Conservation (phyloP, 371 early-diverging fungal species). For the Zychaea mexicana region DNA sequence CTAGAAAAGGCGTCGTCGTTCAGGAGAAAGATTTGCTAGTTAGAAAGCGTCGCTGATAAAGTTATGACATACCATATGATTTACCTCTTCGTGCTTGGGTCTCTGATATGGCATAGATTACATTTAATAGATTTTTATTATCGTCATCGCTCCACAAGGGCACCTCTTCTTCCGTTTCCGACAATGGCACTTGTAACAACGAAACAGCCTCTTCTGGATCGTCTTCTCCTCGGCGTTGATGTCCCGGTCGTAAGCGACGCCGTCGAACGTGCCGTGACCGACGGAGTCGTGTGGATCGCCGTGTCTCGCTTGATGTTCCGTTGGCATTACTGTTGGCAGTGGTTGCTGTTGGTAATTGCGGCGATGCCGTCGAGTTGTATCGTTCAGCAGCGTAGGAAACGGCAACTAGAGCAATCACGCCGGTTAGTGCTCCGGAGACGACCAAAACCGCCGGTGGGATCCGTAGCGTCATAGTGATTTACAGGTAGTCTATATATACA, state of each 20-base stretch:
- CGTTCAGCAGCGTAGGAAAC: slow-evolving; percentile 1
- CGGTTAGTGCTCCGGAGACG: slow-evolving; percentile 13
- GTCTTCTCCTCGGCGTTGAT: slow-evolving; percentile 5
- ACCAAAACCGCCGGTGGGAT: slow-evolving; percentile 9
- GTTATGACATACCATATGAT: no score
- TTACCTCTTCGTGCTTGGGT: slow-evolving; percentile 86
- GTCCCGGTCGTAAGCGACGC: slow-evolving; percentile 23
- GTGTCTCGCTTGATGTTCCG: not conserved
- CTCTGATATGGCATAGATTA: slow-evolving; percentile 88
- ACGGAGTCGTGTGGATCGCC: slow-evolving; percentile 24
- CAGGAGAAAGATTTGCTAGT: not conserved
- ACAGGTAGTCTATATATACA: no score
- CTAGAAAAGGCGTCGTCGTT: slow-evolving; percentile 28
- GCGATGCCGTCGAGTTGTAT: not conserved
- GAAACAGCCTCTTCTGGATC: slow-evolving; percentile 10
- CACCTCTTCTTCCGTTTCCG: slow-evolving; percentile 35
- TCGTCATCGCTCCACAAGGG: slow-evolving; percentile 49
- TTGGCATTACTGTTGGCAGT: not conserved
- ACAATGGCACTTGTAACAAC: slow-evolving; percentile 7
- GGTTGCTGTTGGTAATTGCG: not conserved
- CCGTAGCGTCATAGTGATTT: slow-evolving; percentile 1
- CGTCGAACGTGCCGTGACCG: slow-evolving; percentile 37
- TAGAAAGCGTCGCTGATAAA: not conserved
- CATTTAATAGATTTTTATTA: slow-evolving; percentile 65
- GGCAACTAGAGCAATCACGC: slow-evolving; percentile 14